Percentiles rank a stretch among this genome's conserved stretches.
Evolutionary conservation across 2,329 filamentous ascomycete species (phyloP).

Genomic region (Sporothrix brasiliensis): DNA sequence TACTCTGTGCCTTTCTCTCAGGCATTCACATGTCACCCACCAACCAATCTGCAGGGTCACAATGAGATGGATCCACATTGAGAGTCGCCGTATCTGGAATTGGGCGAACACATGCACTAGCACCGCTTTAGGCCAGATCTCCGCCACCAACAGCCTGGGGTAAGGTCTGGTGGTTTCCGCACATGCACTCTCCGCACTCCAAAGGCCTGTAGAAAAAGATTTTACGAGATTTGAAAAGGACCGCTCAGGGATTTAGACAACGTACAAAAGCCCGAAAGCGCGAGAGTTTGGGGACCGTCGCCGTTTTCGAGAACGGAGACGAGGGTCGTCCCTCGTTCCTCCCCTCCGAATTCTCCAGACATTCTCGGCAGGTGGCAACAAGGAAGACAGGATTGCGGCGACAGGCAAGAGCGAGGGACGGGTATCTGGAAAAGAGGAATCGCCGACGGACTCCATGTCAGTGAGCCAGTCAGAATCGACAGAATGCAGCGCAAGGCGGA

Average conservation of each 20-base stretch:
- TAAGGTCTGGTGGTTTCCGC: neutral
- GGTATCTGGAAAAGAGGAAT: conserved; percentile 10
- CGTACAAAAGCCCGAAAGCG: neutral
- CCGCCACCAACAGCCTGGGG: conserved; percentile 7
- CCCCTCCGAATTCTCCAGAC: neutral
- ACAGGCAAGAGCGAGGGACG: neutral
- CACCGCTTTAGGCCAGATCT: conserved; percentile 22
- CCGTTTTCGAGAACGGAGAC: conserved; percentile 1
- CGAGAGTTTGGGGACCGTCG: neutral
- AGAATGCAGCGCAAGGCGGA: neutral
- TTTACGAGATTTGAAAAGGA: no score
- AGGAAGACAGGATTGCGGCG: neutral
- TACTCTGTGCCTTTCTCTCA: neutral
- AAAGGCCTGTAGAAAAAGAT: neutral
- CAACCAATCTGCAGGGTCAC: neutral
- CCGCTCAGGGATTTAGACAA: no score
- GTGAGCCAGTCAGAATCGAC: neutral
- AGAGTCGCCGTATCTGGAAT: no score
- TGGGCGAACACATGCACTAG: neutral
- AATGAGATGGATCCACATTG: neutral
- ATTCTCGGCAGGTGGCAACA: conserved; percentile 18
- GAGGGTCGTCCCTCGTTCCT: conserved; percentile 7
- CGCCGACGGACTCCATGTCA: neutral
- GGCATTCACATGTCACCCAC: conserved; percentile 18
- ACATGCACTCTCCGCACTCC: conserved; percentile 25